A percentile compares a stretch with the other conserved stretches of the same genome.
These are phyloP conservation scores for Aschersonia sp. DNA, from an alignment of 2,329 filamentous ascomycete species.

Conservation along the genomic window DNA sequence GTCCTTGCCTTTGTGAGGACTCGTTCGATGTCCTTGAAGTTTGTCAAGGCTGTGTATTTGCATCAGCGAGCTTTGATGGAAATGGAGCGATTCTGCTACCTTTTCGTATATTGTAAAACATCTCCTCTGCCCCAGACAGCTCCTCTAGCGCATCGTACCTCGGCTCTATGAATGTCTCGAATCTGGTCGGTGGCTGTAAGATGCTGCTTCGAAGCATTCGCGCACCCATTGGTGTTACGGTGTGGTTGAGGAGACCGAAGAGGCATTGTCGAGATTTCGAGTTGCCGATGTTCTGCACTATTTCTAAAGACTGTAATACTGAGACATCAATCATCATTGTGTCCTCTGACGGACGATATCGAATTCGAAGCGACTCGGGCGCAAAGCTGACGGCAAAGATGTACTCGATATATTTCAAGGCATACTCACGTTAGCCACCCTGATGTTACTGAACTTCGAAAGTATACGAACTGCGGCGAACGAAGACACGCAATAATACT, in stretches of 20 bases:
- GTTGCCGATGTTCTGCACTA: slow-evolving; percentile 76
- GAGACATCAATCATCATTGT: slow-evolving; percentile 93
- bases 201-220: slow-evolving; percentile 75
- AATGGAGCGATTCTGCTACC: slow-evolving; percentile 20
- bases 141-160: slow-evolving; percentile 79
- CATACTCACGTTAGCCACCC: slow-evolving; percentile 29
- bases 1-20: slow-evolving; percentile 53
- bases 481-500: slow-evolving; percentile 73
- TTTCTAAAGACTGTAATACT: slow-evolving; percentile 73
- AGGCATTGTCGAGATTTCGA: slow-evolving; percentile 68
- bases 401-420: slow-evolving; percentile 65
- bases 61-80: neutral
- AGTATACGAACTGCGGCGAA: slow-evolving; percentile 61
- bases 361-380: slow-evolving; percentile 43
- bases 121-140: slow-evolving; percentile 65
- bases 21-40: slow-evolving; percentile 66
- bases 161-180: slow-evolving; percentile 48
- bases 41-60: slow-evolving; percentile 45
- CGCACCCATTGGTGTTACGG: slow-evolving; percentile 75
- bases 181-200: slow-evolving; percentile 68
- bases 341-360: slow-evolving; percentile 76
- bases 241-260: slow-evolving; percentile 75
- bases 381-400: slow-evolving; percentile 46
- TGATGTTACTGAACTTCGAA: neutral
- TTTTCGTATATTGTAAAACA: slow-evolving; percentile 65